Evolutionary conservation across 2,329 filamentous ascomycete genomes (phyloP), one percentile per base, ranked within the genome.

Genomic region (Aureobasidium namibiae): DNA sequence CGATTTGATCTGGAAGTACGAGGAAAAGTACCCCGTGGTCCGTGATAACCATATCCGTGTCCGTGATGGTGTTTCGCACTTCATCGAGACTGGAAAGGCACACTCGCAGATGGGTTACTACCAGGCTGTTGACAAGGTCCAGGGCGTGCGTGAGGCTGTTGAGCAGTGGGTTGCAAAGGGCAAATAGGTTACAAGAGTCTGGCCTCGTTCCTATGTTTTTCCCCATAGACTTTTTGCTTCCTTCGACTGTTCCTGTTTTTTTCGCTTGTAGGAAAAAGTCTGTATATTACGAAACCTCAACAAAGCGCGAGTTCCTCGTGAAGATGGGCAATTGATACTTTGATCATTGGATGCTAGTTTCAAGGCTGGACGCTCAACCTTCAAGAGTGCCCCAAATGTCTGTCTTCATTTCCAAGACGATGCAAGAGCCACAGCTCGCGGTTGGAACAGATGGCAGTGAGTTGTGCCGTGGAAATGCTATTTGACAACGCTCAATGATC

Each of bases 141-240:
- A 81, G 61, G 82, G 86, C 58, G 87, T 84, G 60, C 82, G 91
- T 67, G 87, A 92, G 74, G 81, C 82, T 52, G 77, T 96, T 61
- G 91, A 96, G 79, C 85, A 84, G 62, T 94, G 92, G 90, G 89
- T 97, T 58, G 90, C 84, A 79, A 92, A 95, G 81, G 92, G 90
- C 54, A 58, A 49, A 58, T 58, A 41, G 44, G 39, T 33, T 7
- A 41, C 24, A 9, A 23, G 29, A 23, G n/a, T 13, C 2, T 34
- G 5, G 29, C 29, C 29, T 54, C 4, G 5, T 39, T 11, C 34
- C 8, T 33, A 39, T 49, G 23, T 58, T 49, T 49, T 26, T 33
- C 34, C 34, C 24, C 14, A 58, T 48, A 48, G 42, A 48, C 44
- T 41, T 57, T n/a, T 23, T 42, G 23, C 13, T 31, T 16, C 13